These are phyloP conservation scores for Isabelozyma heimii DNA, from an alignment of 805 yeast species.

Conservation along the genomic window DNA sequence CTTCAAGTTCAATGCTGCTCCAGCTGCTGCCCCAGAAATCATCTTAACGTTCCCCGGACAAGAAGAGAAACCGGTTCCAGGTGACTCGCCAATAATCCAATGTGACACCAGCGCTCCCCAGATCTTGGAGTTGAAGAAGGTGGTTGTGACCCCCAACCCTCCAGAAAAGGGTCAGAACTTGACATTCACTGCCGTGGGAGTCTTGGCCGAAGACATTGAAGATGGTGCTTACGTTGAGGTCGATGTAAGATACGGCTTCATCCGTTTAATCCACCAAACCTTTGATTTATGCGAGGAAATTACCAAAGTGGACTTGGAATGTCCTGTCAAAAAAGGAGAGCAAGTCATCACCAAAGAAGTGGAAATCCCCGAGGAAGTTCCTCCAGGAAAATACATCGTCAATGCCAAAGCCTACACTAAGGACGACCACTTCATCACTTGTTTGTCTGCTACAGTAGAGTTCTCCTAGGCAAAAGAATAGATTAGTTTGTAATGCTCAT, in stretches of 20 bases:
- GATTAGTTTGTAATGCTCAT: background rate
- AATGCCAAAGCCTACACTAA: conserved; percentile 86
- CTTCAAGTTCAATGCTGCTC: conserved; percentile 4
- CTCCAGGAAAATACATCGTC: conserved; percentile 90
- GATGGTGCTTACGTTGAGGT: conserved; percentile 96
- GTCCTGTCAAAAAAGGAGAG: conserved; percentile 76
- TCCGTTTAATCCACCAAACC: conserved; percentile 83
- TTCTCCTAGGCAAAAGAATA: conserved; percentile 31
- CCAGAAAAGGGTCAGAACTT: conserved; percentile 79
- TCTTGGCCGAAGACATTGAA: conserved; percentile 48
- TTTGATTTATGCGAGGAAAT: conserved; percentile 89
- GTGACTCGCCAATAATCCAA: conserved; percentile 77
- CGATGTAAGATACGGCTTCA: conserved; percentile 89
- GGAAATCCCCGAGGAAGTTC: conserved; percentile 86
- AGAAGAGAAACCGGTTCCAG: conserved; percentile 74
- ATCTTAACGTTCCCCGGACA: conserved; percentile 26
- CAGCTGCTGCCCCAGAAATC: conserved; percentile 1
- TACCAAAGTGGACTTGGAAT: conserved; percentile 75
- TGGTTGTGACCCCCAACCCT: conserved; percentile 72
- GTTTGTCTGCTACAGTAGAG: conserved; percentile 72
- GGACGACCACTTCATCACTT: conserved; percentile 78
- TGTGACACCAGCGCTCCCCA: conserved; percentile 72
- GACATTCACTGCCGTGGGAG: conserved; percentile 75
- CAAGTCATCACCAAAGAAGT: conserved; percentile 68
- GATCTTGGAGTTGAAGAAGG: conserved; percentile 54